Evolutionary conservation across 1,139 yeast species (phyloP).

Genomic region (Magnusiomyces paraingens): DNA sequence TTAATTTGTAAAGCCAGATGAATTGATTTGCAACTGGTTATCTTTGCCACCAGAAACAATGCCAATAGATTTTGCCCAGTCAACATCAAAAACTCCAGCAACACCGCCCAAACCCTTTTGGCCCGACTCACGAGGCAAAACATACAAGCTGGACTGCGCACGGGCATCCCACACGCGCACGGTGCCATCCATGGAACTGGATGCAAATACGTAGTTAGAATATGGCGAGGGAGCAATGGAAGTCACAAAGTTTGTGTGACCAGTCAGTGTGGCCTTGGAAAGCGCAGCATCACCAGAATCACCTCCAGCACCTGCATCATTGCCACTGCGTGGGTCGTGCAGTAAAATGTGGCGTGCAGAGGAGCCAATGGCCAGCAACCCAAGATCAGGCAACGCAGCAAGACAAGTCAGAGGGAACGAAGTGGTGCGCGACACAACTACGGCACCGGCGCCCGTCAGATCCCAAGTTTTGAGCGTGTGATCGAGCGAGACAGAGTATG

Average conservation of each 20-base stretch:
- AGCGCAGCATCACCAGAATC: slow-evolving; percentile 33
- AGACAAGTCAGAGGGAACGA: slow-evolving; percentile 80
- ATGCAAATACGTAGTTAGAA: slow-evolving; percentile 66
- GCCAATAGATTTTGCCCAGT: slow-evolving; percentile 75
- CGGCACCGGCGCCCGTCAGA: slow-evolving; percentile 61
- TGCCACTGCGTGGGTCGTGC: slow-evolving; percentile 71
- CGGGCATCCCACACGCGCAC: slow-evolving; percentile 95
- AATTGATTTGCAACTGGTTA: slow-evolving; percentile 80
- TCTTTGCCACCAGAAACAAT: slow-evolving; percentile 93
- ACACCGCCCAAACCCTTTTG: slow-evolving; percentile 20
- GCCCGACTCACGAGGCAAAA: slow-evolving; percentile 63
- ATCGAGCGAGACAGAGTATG: slow-evolving; percentile 91
- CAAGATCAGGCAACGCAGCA: slow-evolving; percentile 49
- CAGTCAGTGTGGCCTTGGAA: slow-evolving; percentile 64
- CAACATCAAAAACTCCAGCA: slow-evolving; percentile 75
- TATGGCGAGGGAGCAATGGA: slow-evolving; percentile 67
- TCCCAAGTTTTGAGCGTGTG: slow-evolving; percentile 97
- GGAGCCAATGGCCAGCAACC: slow-evolving; percentile 83
- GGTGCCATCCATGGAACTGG: slow-evolving; percentile 94
- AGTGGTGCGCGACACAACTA: slow-evolving; percentile 82
- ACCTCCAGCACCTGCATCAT: slow-evolving; percentile 19
- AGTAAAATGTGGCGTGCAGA: slow-evolving; percentile 92
- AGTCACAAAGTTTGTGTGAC: slow-evolving; percentile 90
- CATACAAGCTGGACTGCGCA: slow-evolving; percentile 76
- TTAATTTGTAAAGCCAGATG: slow-evolving; percentile 8